These are phyloP conservation scores for Petrea volubilis DNA, from an alignment of 257 asterid species.

Conservation along the genomic window DNA sequence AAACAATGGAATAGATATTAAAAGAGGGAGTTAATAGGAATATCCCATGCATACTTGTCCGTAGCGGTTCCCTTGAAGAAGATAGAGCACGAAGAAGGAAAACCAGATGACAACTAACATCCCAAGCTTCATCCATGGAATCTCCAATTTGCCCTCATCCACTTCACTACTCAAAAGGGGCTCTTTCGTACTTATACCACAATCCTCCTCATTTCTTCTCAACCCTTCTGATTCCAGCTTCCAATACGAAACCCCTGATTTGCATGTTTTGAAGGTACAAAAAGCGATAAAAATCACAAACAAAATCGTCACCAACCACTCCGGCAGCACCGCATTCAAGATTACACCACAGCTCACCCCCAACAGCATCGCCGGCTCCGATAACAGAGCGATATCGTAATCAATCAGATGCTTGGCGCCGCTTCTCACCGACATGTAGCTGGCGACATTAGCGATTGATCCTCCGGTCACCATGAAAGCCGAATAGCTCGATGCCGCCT, in stretches of 20 bases:
- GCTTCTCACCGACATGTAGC: constrained; percentile 19
- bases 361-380: constrained; percentile 84
- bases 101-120: constrained; percentile 64
- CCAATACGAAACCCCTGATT: constrained; percentile 68
- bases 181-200: constrained; percentile 14
- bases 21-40: not conserved
- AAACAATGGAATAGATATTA: not conserved
- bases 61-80: constrained; percentile 79
- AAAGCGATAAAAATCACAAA: constrained; percentile 67
- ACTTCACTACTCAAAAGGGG: constrained; percentile 35
- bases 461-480: constrained; percentile 92
- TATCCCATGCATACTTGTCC: constrained; percentile 50
- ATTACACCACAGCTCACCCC: constrained; percentile 87
- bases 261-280: constrained; percentile 69
- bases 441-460: constrained; percentile 62
- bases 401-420: constrained; percentile 44
- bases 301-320: constrained; percentile 64
- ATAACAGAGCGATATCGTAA: constrained; percentile 67
- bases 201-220: constrained; percentile 14
- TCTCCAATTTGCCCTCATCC: constrained; percentile 20
- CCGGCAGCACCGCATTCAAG: constrained; percentile 67
- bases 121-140: constrained; percentile 71
- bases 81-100: constrained; percentile 56
- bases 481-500: constrained; percentile 65
- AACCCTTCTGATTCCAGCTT: constrained; percentile 49